Evolutionary conservation across 495 filamentous ascomycete genomes (phyloP).

Genomic region (Trichoderma reesei): DNA sequence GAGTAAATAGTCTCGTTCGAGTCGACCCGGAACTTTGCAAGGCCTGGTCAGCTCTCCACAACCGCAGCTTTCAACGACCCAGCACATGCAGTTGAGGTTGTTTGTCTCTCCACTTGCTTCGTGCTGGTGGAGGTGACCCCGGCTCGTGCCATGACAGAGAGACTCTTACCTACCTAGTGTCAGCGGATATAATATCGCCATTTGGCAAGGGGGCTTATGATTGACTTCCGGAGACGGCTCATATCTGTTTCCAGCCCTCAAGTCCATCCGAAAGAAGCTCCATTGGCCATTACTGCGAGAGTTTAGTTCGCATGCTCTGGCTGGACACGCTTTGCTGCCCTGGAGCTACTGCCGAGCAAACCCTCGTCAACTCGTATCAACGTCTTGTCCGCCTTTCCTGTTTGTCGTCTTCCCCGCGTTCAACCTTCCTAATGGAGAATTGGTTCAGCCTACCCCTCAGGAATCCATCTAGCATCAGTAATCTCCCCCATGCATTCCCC

Average conservation of each 20-base stretch:
- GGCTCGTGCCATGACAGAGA: not conserved
- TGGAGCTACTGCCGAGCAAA: not conserved
- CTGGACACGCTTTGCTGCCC: not conserved
- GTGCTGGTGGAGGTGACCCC: not conserved
- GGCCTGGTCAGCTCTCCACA: not conserved
- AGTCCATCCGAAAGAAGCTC: not conserved
- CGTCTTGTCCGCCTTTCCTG: not conserved
- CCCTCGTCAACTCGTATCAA: not conserved
- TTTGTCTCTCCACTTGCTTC: not conserved
- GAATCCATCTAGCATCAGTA: not conserved
- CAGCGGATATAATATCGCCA: not conserved
- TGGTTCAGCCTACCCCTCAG: not conserved
- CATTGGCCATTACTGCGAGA: not conserved
- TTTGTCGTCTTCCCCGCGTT: not conserved
- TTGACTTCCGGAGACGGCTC: not conserved
- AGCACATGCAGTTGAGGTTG: not conserved
- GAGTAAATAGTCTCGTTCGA: not conserved
- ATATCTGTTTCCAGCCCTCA: not conserved
- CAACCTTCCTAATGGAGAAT: not conserved
- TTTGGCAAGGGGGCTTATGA: not conserved
- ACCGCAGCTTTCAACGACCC: not conserved
- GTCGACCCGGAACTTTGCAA: not conserved
- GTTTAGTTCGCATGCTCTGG: not conserved
- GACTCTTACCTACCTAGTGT: not conserved
- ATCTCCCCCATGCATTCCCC: not conserved